phyloP scores from a whole-genome alignment of 306 rosid genomes.

The Malus sylvestris region DNA sequence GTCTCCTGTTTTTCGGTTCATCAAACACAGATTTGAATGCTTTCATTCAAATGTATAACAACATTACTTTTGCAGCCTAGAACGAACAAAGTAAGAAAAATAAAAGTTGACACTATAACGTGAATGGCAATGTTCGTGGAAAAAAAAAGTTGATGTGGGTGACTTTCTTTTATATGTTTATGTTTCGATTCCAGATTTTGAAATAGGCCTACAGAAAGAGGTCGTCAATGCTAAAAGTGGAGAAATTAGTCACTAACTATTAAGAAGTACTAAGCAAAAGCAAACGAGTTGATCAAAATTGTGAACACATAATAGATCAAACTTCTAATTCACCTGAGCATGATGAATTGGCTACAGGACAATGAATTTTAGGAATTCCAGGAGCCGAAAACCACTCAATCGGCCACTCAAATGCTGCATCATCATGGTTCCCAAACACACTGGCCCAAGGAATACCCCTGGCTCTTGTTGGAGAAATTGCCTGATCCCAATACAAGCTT shows the following conservation, averaged over 20 bases:
- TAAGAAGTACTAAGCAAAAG: not conserved
- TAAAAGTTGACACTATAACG: not conserved
- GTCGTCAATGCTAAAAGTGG: not conserved
- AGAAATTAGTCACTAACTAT: not conserved
- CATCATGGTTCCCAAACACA: constrained; percentile 85
- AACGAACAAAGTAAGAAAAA: not conserved
- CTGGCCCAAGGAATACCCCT: constrained; percentile 72
- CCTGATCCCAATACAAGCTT: constrained; percentile 74
- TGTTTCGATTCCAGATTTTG: not conserved
- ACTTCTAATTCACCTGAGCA: constrained; percentile 37
- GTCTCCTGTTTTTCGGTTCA: not conserved
- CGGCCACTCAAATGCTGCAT: constrained; percentile 78
- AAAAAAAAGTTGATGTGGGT: not conserved
- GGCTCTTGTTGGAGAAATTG: constrained; percentile 61
- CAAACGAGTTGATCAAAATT: not conserved
- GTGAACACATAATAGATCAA: not conserved
- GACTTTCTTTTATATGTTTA: not conserved
- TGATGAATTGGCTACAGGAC: constrained; percentile 31
- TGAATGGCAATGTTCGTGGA: not conserved
- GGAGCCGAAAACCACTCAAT: constrained; percentile 64
- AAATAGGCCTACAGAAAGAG: not conserved
- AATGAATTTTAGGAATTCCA: constrained; percentile 54
- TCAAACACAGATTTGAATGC: not conserved
- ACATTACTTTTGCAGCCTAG: not conserved
- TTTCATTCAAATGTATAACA: not conserved